These are phyloP conservation scores for Scheffersomyces illinoinensis DNA, from an alignment of 1,139 yeast species.

Conservation along the genomic window DNA sequence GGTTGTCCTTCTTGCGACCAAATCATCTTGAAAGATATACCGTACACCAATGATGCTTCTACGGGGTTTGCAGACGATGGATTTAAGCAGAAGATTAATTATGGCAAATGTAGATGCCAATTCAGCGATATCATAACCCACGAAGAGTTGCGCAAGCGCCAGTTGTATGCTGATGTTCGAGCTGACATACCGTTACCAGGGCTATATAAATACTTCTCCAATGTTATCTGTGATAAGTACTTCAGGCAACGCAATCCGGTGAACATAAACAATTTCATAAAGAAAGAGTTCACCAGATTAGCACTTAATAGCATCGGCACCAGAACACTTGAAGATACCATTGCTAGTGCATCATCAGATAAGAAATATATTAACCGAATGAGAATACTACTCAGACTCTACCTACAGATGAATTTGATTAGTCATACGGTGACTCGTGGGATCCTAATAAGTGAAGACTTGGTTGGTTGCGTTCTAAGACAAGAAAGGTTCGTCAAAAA, in stretches of 20 bases:
- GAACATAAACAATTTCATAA: conserved; percentile 4
- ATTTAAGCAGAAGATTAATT: conserved; percentile 8
- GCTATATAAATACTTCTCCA: conserved; percentile 11
- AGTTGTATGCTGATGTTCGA: conserved; percentile 21
- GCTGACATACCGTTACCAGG: conserved; percentile 12
- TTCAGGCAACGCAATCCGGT: conserved; percentile 4
- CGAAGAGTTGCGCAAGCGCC: conserved; percentile 20
- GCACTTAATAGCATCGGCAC: conserved; percentile 1
- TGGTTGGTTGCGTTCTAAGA: conserved; percentile 31
- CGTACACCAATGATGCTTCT: conserved; percentile 13
- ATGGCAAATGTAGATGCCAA: conserved; percentile 7
- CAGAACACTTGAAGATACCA: neutral
- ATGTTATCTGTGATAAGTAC: conserved; percentile 5
- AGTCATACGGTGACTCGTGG: conserved; percentile 17
- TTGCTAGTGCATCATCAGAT: neutral
- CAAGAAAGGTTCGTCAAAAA: conserved; percentile 33
- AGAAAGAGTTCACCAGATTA: conserved; percentile 1
- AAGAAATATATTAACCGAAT: neutral
- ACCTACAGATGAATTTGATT: conserved; percentile 19
- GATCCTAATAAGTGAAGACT: conserved; percentile 24
- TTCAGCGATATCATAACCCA: conserved; percentile 13
- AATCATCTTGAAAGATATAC: conserved; percentile 9
- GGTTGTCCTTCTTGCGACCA: conserved; percentile 21
- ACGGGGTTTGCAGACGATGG: conserved; percentile 25
- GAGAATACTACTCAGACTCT: conserved; percentile 12